Base-by-base conservation (phyloP, 257 asterid species). In the Nicotiana noctiflora region DNA sequence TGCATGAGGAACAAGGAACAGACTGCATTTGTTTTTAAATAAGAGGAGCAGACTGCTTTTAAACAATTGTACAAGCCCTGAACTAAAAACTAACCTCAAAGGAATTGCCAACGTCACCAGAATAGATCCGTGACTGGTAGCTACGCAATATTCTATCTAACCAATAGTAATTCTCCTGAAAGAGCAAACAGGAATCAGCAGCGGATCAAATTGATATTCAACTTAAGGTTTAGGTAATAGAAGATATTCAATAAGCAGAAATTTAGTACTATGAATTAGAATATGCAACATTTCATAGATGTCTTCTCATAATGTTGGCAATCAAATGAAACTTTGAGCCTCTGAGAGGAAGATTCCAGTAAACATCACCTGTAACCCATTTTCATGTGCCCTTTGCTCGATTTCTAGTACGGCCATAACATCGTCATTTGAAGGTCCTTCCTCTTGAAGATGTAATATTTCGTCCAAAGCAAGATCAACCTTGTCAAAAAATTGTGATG, bases 381-480 rank as follows among this genome's bases (percentile, higher is more conserved):
- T 94, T 87, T 94, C 98, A 87, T 94, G 96, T 79, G 98, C 93
- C 88, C 98, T 90, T 87, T 94, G 97, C 83, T 93, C 98, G 80
- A 93, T 91, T 93, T 94, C 97, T 76, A 94, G 93, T 85, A 94
- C 89, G 70, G 92, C 75, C 8, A 84, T 83, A 83, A 92, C 91
- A 86, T 93, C 98, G 52, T 85, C 92, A 79, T 82, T 88, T 65
- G 97, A 86, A 82, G 98, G 97, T 60, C 98, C 96, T 77, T 91
- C 96, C 80, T 88, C 90, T 82, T 93, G 98, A 89, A 94, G 98
- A 79, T 87, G 96, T 59, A 83, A 81, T 78, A 94, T 93, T 85
- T 92, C 98, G 75, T 91, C 97, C 88, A 94, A 83, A 40, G 96
- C 96, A 86, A 89, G 92, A 88, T 88, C 91, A 80, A 90, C 98